These are phyloP conservation scores for Pisolithus albus DNA, from an alignment of 768 basidiomycete species.

Conservation along the genomic window DNA sequence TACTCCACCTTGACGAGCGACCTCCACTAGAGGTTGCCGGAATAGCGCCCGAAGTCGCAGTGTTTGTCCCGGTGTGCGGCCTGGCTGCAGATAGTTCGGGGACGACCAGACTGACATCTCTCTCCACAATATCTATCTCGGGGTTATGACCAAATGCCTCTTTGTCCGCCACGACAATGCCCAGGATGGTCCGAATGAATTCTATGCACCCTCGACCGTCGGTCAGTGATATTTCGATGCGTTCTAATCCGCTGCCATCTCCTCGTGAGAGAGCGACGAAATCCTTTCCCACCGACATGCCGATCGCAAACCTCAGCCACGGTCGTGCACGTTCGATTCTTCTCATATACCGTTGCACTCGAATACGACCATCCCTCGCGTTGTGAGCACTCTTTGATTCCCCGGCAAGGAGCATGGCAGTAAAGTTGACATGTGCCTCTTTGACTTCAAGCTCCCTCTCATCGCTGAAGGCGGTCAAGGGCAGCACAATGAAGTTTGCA, in stretches of 20 bases:
- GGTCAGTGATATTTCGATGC: not conserved
- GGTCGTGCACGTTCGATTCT: conserved; percentile 1
- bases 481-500: conserved; percentile 3
- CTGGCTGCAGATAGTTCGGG: not conserved
- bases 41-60: no score
- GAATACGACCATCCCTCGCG: not conserved
- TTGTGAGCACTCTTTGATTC: not conserved
- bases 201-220: not conserved
- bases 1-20: not conserved
- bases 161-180: not conserved
- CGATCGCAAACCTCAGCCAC: not conserved
- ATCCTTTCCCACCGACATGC: not conserved
- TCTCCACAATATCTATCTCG: not conserved
- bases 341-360: conserved; percentile 3
- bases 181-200: conserved; percentile 1
- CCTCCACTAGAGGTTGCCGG: not conserved
- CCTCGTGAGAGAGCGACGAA: not conserved
- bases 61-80: no score
- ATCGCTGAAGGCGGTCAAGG: not conserved
- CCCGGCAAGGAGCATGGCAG: not conserved
- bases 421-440: conserved; percentile 1
- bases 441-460: not conserved
- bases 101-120: not conserved
- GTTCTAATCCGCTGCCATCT: conserved; percentile 2
- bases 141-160: conserved; percentile 4